Percentiles rank a stretch among this genome's conserved stretches.
Evolutionary conservation across 306 rosid genomes (phyloP).

Genomic region (Cicer arietinum): DNA sequence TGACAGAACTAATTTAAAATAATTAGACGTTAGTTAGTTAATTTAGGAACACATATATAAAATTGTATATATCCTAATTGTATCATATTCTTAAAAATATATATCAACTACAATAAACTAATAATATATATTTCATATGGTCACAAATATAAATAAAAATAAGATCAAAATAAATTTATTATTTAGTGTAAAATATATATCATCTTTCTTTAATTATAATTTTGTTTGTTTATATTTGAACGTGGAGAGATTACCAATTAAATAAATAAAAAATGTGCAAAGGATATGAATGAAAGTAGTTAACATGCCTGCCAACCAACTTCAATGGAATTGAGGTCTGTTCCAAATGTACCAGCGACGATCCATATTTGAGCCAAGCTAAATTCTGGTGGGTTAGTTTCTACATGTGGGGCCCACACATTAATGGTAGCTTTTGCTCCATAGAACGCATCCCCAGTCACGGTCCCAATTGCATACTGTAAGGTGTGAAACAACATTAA

Average conservation of each 20-base stretch:
- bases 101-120: no score
- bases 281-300: background rate
- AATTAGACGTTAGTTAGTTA: no score
- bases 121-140: no score
- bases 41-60: no score
- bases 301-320: conserved; percentile 96
- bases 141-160: no score
- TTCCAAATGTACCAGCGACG: conserved; percentile 87
- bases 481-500: background rate
- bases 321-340: conserved; percentile 78
- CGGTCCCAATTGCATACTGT: conserved; percentile 95
- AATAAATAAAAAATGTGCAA: conserved; percentile 13
- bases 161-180: no score
- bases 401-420: conserved; percentile 85
- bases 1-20: no score
- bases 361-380: conserved; percentile 95
- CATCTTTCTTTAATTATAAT: no score
- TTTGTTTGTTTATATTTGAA: no score
- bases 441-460: conserved; percentile 76
- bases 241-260: background rate
- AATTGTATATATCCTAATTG: no score
- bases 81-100: no score
- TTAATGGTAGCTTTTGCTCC: conserved; percentile 94
- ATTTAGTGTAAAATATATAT: no score
- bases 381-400: conserved; percentile 71